These are phyloP conservation scores for Hansenula lynferdii DNA, from an alignment of 1,139 yeast genomes.

Conservation along the genomic window DNA sequence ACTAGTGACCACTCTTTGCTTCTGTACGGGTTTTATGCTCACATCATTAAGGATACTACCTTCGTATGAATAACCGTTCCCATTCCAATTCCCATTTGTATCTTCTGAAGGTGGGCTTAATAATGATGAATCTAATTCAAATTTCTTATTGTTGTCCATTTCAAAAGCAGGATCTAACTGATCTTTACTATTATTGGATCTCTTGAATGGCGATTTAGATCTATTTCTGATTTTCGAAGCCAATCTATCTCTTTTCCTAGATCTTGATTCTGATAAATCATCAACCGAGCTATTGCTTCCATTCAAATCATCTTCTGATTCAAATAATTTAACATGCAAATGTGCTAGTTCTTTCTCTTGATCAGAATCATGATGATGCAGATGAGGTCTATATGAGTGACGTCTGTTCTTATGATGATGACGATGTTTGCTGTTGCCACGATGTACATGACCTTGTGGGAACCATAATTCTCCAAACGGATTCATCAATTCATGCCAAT, in stretches of 20 bases:
- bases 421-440: too few relatives aligned
- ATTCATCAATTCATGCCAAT: constrained; percentile 55
- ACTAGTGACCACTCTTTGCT: too few relatives aligned
- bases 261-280: constrained; percentile 11
- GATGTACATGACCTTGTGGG: constrained; percentile 28
- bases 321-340: constrained; percentile 15
- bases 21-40: constrained; percentile 21
- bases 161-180: not conserved
- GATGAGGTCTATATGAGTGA: constrained; percentile 7
- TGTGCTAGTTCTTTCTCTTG: constrained; percentile 7
- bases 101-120: not conserved
- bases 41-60: constrained; percentile 13
- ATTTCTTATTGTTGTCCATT: not conserved
- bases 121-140: not conserved
- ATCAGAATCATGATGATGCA: constrained; percentile 7
- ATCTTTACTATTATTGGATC: not conserved
- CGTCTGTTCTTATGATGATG: constrained; percentile 11
- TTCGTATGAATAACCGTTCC: not conserved
- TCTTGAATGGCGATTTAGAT: constrained; percentile 21
- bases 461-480: constrained; percentile 59
- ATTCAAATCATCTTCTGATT: too few relatives aligned
- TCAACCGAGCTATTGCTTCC: constrained; percentile 11
- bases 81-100: not conserved
- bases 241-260: constrained; percentile 14
- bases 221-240: constrained; percentile 12